Evolutionary conservation across 768 basidiomycete genomes (phyloP).

Genomic region (Lactarius pseudohatsudake): DNA sequence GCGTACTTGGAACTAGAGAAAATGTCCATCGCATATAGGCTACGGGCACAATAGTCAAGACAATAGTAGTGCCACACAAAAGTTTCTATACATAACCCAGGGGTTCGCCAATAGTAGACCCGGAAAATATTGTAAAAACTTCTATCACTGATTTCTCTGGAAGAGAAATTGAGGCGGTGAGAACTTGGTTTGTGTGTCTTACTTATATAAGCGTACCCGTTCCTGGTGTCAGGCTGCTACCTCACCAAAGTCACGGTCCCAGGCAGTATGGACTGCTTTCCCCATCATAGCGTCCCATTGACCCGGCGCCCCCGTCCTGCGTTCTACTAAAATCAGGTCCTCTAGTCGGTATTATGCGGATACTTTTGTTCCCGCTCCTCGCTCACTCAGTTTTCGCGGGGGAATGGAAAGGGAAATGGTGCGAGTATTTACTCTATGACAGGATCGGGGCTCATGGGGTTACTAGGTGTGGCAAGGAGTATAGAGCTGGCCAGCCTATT

Average conservation of each 20-base stretch:
- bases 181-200: no score
- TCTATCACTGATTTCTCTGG: no score
- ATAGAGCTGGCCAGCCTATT: slow-evolving; percentile 41
- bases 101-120: no score
- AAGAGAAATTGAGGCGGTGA: no score
- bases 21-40: no score
- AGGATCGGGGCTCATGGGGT: neutral
- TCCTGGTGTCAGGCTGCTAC: neutral
- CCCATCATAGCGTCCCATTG: neutral
- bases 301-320: neutral
- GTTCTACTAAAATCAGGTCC: neutral
- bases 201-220: no score
- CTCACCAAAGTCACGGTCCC: neutral
- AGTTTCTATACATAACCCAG: no score
- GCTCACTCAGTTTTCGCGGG: neutral
- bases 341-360: neutral
- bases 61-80: no score
- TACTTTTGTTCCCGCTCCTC: neutral
- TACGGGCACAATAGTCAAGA: no score
- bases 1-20: no score
- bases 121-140: no score
- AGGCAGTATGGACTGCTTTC: neutral
- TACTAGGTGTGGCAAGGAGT: slow-evolving; percentile 51
- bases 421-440: neutral
- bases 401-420: slow-evolving; percentile 2